Evolutionary conservation across 345 rosid genomes (phyloP).

Genomic region (Eucalyptus guilfoylei): DNA sequence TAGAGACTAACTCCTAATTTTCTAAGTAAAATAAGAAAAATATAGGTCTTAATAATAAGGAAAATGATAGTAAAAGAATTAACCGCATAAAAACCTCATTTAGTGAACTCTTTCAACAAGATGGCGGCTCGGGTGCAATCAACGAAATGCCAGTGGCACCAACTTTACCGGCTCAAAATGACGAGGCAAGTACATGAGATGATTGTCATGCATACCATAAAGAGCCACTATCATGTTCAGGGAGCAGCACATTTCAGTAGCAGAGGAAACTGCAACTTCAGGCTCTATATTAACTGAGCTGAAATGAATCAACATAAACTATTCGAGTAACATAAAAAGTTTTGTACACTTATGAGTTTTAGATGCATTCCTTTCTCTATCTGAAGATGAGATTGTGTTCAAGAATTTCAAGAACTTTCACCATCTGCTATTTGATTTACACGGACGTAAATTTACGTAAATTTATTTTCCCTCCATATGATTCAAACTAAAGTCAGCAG

Average conservation of each 20-base stretch:
- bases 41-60: background rate
- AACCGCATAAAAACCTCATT: background rate
- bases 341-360: too few relatives aligned
- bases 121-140: too few relatives aligned
- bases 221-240: background rate
- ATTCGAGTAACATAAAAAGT: too few relatives aligned
- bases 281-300: background rate
- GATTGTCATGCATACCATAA: background rate
- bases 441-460: background rate
- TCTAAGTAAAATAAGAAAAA: too few relatives aligned
- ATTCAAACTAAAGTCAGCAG: background rate
- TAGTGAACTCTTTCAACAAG: background rate
- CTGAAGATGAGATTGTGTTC: background rate
- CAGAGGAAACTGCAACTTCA: conserved; percentile 57
- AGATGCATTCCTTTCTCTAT: too few relatives aligned
- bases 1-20: too few relatives aligned
- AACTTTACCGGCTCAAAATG: background rate
- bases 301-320: background rate
- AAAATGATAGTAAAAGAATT: background rate
- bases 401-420: background rate
- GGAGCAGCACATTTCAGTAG: conserved; percentile 37
- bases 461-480: background rate
- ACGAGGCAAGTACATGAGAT: background rate
- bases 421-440: background rate
- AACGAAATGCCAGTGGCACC: background rate